These are phyloP conservation scores for Ramalina peruviana DNA, from an alignment of 495 filamentous ascomycete species.

Conservation along the genomic window DNA sequence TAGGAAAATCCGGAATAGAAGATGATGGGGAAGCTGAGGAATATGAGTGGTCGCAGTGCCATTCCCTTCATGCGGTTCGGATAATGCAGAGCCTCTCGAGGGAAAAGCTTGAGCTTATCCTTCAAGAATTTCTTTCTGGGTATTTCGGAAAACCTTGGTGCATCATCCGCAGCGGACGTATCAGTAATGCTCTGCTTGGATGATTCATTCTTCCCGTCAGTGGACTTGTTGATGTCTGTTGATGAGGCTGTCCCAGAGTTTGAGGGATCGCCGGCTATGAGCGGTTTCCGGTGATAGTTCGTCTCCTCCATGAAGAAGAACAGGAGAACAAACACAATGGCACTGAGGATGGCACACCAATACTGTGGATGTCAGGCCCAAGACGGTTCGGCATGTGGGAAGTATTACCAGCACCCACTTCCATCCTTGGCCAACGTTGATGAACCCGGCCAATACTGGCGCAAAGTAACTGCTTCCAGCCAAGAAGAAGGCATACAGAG, in stretches of 20 bases:
- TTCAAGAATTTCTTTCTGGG: slow-evolving; percentile 29
- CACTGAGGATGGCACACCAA: slow-evolving; percentile 49
- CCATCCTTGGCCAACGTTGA: slow-evolving; percentile 48
- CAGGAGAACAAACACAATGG: slow-evolving; percentile 38
- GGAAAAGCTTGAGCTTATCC: slow-evolving; percentile 36
- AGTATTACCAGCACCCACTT: slow-evolving; percentile 37
- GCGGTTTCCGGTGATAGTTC: slow-evolving; percentile 36
- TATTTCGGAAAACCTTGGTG: no score
- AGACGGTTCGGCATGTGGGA: not conserved
- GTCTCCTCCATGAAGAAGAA: slow-evolving; percentile 63
- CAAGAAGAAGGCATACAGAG: slow-evolving; percentile 47
- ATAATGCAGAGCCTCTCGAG: slow-evolving; percentile 12
- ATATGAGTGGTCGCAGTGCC: slow-evolving; percentile 29
- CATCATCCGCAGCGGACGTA: no score
- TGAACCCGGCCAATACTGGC: slow-evolving; percentile 53
- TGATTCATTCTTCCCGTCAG: no score
- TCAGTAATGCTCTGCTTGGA: no score
- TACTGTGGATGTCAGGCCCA: slow-evolving; percentile 20
- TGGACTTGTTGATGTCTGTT: no score
- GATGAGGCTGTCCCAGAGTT: not conserved
- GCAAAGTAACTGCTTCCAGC: slow-evolving; percentile 53
- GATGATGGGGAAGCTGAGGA: slow-evolving; percentile 46
- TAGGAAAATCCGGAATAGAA: slow-evolving; percentile 56
- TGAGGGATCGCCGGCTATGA: not conserved
- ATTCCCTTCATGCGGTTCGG: slow-evolving; percentile 37